Percentiles rank a stretch among this genome's conserved stretches.
phyloP scores from a whole-genome alignment of 2,329 filamentous ascomycete species.

The Penicillium sp. region DNA sequence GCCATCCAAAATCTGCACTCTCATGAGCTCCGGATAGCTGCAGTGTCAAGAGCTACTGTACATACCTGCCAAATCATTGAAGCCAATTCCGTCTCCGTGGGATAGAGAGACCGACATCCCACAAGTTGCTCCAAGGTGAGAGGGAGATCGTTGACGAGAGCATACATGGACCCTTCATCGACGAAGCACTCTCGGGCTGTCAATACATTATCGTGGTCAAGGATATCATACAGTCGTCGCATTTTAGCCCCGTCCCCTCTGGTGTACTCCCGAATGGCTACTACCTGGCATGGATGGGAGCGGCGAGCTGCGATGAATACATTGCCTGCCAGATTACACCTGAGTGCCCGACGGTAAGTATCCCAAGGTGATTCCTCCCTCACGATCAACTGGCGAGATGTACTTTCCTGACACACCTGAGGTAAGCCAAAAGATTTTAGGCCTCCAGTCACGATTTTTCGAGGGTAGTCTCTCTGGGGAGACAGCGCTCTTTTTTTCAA shows the following conservation, averaged over 20 bases:
- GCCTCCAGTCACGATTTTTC: background rate
- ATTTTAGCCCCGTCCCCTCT: background rate
- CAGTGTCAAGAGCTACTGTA: background rate
- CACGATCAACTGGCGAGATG: background rate
- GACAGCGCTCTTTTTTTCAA: background rate
- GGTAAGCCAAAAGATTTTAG: background rate
- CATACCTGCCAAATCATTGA: slow-evolving; percentile 12
- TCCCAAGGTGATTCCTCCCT: slow-evolving; percentile 11
- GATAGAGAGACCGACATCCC: slow-evolving; percentile 11
- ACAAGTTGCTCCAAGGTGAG: slow-evolving; percentile 18
- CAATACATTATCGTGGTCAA: slow-evolving; percentile 8
- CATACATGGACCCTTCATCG: slow-evolving; percentile 3
- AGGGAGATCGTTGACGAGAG: slow-evolving; percentile 13
- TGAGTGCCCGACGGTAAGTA: slow-evolving; percentile 13
- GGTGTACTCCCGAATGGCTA: slow-evolving; percentile 14
- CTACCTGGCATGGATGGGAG: slow-evolving; percentile 7
- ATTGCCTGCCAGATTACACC: slow-evolving; percentile 14
- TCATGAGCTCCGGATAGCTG: background rate
- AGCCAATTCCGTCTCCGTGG: slow-evolving; percentile 17
- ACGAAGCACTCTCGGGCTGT: slow-evolving; percentile 9
- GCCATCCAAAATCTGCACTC: slow-evolving; percentile 21
- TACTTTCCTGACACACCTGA: background rate
- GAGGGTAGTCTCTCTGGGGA: background rate
- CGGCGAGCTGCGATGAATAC: slow-evolving; percentile 9
- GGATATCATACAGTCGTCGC: background rate